Conservation (phyloP, 495 filamentous ascomycete species). For the Parathielavia appendiculata region DNA sequence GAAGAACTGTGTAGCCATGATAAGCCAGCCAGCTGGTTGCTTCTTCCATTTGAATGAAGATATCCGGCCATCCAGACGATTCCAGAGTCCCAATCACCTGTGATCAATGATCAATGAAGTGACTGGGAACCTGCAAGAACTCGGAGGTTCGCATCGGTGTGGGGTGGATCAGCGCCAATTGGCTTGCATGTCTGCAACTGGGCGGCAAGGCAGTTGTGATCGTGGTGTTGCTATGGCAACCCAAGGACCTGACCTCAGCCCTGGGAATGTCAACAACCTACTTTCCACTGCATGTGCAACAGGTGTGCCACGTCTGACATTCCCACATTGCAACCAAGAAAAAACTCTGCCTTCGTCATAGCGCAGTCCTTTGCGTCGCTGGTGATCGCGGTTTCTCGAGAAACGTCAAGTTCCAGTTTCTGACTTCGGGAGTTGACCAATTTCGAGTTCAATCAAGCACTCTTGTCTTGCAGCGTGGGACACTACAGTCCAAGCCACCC, state of each 20-base stretch:
- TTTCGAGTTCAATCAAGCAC: not conserved
- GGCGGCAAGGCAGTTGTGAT: conserved; percentile 8
- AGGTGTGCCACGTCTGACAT: conserved; percentile 6
- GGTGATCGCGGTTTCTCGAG: conserved; percentile 11
- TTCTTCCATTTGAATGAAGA: too few species aligned
- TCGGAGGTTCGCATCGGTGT: not conserved
- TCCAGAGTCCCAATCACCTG: too few species aligned
- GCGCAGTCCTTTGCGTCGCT: conserved; percentile 11
- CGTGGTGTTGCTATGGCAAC: conserved; percentile 4
- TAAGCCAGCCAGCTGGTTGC: too few species aligned
- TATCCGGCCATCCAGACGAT: too few species aligned
- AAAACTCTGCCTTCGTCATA: conserved; percentile 1
- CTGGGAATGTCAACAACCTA: conserved; percentile 14
- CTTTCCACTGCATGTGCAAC: not conserved
- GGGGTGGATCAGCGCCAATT: not conserved
- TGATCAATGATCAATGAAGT: not conserved
- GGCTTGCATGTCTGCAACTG: not conserved
- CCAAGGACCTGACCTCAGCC: conserved; percentile 5
- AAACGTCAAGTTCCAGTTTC: not conserved
- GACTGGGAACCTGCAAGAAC: not conserved
- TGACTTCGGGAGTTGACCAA: not conserved
- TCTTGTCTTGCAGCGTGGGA: not conserved
- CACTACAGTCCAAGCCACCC: conserved; percentile 10
- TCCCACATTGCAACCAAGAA: not conserved
- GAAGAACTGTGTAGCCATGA: too few species aligned